Conservation (phyloP, 1,284 basidiomycete species). For the Wolfiporia cocos region DNA sequence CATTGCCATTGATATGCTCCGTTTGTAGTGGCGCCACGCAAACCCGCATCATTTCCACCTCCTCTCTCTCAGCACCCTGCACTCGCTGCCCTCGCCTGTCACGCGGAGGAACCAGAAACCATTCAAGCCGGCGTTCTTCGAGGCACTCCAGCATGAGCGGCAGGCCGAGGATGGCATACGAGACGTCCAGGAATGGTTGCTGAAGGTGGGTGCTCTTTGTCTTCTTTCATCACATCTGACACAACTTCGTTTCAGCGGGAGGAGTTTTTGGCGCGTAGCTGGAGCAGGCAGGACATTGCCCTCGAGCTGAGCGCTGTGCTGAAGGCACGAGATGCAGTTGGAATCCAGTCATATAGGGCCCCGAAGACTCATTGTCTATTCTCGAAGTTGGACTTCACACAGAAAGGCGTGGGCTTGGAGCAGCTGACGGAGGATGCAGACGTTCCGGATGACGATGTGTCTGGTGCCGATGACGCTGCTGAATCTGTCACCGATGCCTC, state of each 20-base stretch:
- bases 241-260: constrained; percentile 11
- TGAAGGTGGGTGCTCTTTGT: constrained; percentile 16
- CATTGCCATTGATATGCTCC: too few species aligned
- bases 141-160: constrained; percentile 44
- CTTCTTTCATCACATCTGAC: background rate
- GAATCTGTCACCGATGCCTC: background rate
- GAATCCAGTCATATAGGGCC: constrained; percentile 6
- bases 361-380: constrained; percentile 51
- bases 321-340: constrained; percentile 32
- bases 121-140: constrained; percentile 72
- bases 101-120: constrained; percentile 72
- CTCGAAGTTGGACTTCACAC: constrained; percentile 43
- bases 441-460: constrained; percentile 19
- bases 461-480: constrained; percentile 21
- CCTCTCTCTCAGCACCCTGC: constrained; percentile 70
- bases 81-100: constrained; percentile 85
- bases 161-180: constrained; percentile 52
- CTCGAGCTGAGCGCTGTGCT: constrained; percentile 57
- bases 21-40: constrained; percentile 63
- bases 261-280: constrained; percentile 32
- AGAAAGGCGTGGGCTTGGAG: constrained; percentile 18
- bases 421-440: constrained; percentile 35
- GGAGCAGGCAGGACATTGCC: constrained; percentile 48
- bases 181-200: constrained; percentile 54
- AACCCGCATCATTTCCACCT: constrained; percentile 86